Evolutionary conservation across 2,329 filamentous ascomycete genomes (phyloP), one percentile per base, ranked within the genome.

Genomic region (Eutypa lata): DNA sequence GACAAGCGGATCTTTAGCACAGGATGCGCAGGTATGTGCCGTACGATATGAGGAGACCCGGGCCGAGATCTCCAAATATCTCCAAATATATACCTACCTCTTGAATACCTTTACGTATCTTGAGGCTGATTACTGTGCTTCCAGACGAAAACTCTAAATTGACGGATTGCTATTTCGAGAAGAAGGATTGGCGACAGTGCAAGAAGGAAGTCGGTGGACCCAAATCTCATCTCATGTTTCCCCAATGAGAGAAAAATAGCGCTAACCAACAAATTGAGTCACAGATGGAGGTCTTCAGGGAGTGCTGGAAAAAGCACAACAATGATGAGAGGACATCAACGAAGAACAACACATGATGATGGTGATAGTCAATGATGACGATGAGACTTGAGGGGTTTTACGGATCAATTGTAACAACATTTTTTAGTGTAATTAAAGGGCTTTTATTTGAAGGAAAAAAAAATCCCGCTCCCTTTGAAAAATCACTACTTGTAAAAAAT

Each of bases 1-100:
- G 92, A 97, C 77, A 93, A 96, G 81, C 83, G 94, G 68, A 97
- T 97, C 72, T 96, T 91, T 77, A 96, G 91, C 77, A 97, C 93
- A 2, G 94, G 93, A 53, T 97, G 93, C 68, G 84, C 91, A 72
- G 87, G 93, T 96, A 75, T 19, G 42, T n/a, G n/a, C n/a, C n/a
- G n/a, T n/a, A n/a, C n/a, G n/a, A 18, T n/a, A 67, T 76, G 18
- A 7, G 45, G 21, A 11, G 8, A 11, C n/a, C 44, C 31, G 33
- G 33, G n/a, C 42, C 56, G 26, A n/a, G n/a, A n/a, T n/a, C n/a
- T n/a, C n/a, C n/a, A n/a, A n/a, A n/a, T n/a, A n/a, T n/a, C n/a
- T n/a, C n/a, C n/a, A n/a, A n/a, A n/a, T n/a, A n/a, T n/a, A n/a
- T n/a, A n/a, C n/a, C n/a, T n/a, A n/a, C n/a, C n/a, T n/a, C n/a